A percentile compares a stretch with the other conserved stretches of the same genome.
Evolutionary conservation across 1,284 basidiomycete species (phyloP).

Genomic region (Fomitopsis schrenkii): DNA sequence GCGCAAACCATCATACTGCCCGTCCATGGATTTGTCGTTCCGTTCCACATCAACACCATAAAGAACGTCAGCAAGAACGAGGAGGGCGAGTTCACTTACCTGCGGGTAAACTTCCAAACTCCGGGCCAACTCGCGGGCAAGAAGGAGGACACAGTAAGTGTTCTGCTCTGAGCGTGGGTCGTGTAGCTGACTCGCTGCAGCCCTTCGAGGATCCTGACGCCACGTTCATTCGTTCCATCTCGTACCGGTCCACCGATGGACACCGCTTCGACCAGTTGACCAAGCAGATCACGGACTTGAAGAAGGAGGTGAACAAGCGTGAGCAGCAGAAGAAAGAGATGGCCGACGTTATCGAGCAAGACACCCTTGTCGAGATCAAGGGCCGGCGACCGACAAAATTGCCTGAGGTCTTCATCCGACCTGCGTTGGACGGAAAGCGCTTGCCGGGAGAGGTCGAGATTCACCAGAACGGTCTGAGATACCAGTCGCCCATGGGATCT

Average conservation of each 20-base stretch:
- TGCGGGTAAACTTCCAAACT: constrained; percentile 98
- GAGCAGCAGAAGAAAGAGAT: constrained; percentile 98
- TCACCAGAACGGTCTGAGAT: constrained; percentile 95
- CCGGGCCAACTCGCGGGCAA: constrained; percentile 97
- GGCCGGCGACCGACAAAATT: constrained; percentile 81
- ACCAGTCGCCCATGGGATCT: constrained; percentile 83
- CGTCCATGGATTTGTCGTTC: constrained; percentile 93
- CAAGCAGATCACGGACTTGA: constrained; percentile 92
- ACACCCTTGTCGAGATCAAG: constrained; percentile 82
- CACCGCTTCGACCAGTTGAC: constrained; percentile 87
- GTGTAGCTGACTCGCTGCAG: constrained; percentile 31
- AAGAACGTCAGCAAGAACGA: constrained; percentile 99
- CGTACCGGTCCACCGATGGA: constrained; percentile 88
- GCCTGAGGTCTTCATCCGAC: constrained; percentile 91
- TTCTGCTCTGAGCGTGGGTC: not conserved
- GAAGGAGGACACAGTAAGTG: constrained; percentile 93
- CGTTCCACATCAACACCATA: constrained; percentile 98
- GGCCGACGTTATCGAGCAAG: constrained; percentile 97
- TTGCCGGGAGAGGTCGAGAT: constrained; percentile 96
- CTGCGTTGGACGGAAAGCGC: constrained; percentile 90
- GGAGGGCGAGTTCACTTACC: constrained; percentile 91
- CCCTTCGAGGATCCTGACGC: constrained; percentile 98
- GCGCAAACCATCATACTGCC: constrained; percentile 89
- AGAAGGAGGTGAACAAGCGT: constrained; percentile 95
- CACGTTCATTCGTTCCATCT: constrained; percentile 94